phyloP scores from a whole-genome alignment of 2,329 filamentous ascomycete genomes.

The Fusarium azukiicola region DNA sequence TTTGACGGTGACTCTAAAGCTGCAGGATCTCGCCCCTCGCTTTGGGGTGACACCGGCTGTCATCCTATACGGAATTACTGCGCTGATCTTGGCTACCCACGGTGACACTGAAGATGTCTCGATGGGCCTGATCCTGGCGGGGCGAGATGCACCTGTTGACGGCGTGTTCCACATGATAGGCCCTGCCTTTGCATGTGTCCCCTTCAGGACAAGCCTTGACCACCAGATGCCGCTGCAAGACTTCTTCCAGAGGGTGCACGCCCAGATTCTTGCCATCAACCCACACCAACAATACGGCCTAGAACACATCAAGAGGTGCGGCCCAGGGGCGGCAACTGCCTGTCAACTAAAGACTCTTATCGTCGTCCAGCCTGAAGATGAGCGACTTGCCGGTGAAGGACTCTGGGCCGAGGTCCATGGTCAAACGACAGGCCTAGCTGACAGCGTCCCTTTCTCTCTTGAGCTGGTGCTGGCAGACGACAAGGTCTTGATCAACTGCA shows the following conservation, averaged over 20 bases:
- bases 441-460: constrained; percentile 4
- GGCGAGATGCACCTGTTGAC: background rate
- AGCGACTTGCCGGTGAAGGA: background rate
- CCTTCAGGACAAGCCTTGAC: background rate
- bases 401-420: background rate
- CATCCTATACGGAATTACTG: background rate
- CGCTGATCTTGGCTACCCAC: background rate
- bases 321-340: background rate
- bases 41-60: background rate
- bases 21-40: background rate
- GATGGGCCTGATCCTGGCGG: background rate
- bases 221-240: background rate
- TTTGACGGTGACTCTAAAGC: background rate
- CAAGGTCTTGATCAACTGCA: constrained; percentile 13
- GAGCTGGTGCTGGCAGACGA: constrained; percentile 6
- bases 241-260: background rate
- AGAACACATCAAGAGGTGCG: background rate
- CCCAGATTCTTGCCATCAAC: background rate
- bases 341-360: background rate
- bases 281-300: background rate
- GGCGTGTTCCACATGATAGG: constrained; percentile 2
- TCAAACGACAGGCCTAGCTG: background rate
- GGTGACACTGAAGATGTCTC: background rate
- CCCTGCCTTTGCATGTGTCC: constrained; percentile 1
- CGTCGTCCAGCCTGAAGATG: constrained; percentile 1